Conservation (phyloP, 1,284 basidiomycete species). For the Trichosporon sp. region DNA sequence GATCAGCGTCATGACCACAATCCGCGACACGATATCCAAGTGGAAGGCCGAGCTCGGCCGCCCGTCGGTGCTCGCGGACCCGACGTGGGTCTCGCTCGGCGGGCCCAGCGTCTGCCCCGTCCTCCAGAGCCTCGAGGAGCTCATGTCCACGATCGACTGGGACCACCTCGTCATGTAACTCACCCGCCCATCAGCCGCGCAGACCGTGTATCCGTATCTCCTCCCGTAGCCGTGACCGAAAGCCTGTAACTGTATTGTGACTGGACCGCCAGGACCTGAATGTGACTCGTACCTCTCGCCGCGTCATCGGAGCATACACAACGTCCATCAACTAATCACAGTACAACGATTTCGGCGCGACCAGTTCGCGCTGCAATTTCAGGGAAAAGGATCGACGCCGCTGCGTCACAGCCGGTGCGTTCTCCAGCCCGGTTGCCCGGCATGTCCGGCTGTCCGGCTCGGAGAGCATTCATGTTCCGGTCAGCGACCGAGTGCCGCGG, state of each 20-base stretch:
- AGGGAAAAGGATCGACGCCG: not conserved
- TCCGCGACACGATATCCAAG: not conserved
- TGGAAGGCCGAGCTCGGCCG: not conserved
- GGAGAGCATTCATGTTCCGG: no score
- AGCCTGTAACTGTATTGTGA: no score
- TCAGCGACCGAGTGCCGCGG: no score
- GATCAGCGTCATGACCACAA: not conserved
- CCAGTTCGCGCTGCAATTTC: not conserved
- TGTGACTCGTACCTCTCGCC: no score
- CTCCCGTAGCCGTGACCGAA: not conserved
- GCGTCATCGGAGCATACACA: not conserved
- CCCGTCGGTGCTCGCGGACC: not conserved
- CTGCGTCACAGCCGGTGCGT: no score
- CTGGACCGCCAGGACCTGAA: no score
- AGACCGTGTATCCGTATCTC: not conserved
- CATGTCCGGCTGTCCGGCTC: no score
- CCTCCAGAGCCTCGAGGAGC: not conserved
- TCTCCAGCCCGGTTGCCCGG: no score
- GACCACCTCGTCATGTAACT: slow-evolving; percentile 1
- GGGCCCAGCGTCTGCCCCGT: not conserved
- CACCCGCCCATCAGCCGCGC: no score
- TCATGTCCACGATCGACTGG: slow-evolving; percentile 3
- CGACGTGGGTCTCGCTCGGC: not conserved
- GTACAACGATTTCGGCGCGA: not conserved
- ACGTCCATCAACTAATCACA: not conserved